Evolutionary conservation across 306 rosid species (phyloP), one percentile per base, ranked within the genome.

Genomic region (Vicia villosa): DNA sequence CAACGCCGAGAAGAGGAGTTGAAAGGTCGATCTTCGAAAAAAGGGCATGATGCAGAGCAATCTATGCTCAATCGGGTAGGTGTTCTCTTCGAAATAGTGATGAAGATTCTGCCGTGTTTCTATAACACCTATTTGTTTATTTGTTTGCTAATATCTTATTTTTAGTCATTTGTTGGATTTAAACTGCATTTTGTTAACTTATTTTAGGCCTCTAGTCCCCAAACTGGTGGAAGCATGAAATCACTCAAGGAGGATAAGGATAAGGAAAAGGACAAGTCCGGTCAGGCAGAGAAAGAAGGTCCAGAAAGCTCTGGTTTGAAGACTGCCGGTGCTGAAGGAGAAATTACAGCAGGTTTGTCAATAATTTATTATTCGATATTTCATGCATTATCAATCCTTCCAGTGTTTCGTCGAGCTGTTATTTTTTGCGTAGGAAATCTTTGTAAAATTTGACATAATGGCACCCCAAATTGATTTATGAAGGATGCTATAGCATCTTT

Each of bases 271-370:
- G 84, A 75, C 60, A 94, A 91, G 82, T 82, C 91, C 22, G 83
- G 87, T 41, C 95, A 85, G 85, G 78, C 86, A 59, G 92, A 87
- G 63, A 94, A 94, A 78, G 99, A 91, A 67, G 92, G 78, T 51
- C 84, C 80, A 63, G 98, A 91, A 63, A 67, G 84, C 74, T 87
- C 99, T 13, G 96, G 97, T 80, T 85, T 94, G 80, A 91, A 91
- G 85, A 87, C 85, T 3, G 99, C 99, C 28, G 99, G 97, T 68
- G 85, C 91, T 46, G 99, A 94, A 79, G 99, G 99, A 70, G 99
- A 94, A 86, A 91, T 94, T 54, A 86, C 99, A 49, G 99, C 99
- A 83, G 99, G 99, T 91, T 66, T 84, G 82, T 80, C 47, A 47
- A 43, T 9, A 15, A 47, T 40, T 57, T 72, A 5, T 15, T 51